These are phyloP conservation scores for Candida quercuum DNA, from an alignment of 805 yeast genomes.

Conservation along the genomic window DNA sequence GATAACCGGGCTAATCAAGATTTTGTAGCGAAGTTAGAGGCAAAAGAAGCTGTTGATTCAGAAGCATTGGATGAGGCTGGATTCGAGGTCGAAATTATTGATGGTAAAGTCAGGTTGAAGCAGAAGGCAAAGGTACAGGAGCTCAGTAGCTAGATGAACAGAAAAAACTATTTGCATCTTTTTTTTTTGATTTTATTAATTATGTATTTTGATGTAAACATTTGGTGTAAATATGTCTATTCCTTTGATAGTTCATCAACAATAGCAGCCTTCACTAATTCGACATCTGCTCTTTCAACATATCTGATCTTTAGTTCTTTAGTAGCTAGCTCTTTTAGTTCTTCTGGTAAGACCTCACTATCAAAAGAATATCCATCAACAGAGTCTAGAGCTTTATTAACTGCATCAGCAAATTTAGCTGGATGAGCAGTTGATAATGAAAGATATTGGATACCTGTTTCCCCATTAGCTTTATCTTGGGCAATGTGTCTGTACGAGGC, in stretches of 20 bases:
- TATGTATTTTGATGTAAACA: neutral
- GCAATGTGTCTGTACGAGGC: constrained; percentile 63
- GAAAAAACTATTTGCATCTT: neutral
- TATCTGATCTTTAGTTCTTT: constrained; percentile 71
- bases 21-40: constrained; percentile 74
- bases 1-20: constrained; percentile 67
- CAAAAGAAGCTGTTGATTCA: constrained; percentile 57
- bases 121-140: constrained; percentile 17
- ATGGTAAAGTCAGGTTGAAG: constrained; percentile 64
- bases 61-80: constrained; percentile 67
- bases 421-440: constrained; percentile 98
- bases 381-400: constrained; percentile 65
- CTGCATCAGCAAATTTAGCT: constrained; percentile 97
- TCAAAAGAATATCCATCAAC: constrained; percentile 80
- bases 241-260: constrained; percentile 61
- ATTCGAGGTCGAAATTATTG: constrained; percentile 62
- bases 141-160: constrained; percentile 1
- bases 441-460: constrained; percentile 42
- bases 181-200: neutral
- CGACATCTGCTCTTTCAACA: constrained; percentile 67
- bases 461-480: constrained; percentile 35
- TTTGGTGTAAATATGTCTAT: constrained; percentile 11
- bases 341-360: constrained; percentile 82
- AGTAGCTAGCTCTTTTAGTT: constrained; percentile 64
- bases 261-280: constrained; percentile 69